Percentiles rank a stretch among this genome's conserved stretches.
These are phyloP conservation scores for Pyrenopolyporus hunteri DNA, from an alignment of 495 filamentous ascomycete genomes.

Conservation along the genomic window DNA sequence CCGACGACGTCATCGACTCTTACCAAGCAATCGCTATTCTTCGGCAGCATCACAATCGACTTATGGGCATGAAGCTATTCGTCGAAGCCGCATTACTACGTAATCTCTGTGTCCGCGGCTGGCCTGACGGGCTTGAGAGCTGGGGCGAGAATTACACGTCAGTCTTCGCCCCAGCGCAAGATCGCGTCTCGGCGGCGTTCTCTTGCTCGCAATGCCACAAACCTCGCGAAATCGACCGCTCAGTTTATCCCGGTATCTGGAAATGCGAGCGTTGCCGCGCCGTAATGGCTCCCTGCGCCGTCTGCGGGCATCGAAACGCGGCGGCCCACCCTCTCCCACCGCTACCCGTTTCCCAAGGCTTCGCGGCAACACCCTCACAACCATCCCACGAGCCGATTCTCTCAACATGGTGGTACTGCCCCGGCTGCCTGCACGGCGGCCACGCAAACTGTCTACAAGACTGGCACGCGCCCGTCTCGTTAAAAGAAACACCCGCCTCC, in stretches of 20 bases:
- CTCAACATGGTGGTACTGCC: slow-evolving; percentile 70
- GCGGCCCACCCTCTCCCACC: slow-evolving; percentile 28
- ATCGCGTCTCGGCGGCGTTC: slow-evolving; percentile 52
- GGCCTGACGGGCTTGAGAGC: slow-evolving; percentile 49
- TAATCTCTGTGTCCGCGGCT: slow-evolving; percentile 63
- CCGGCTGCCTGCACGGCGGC: slow-evolving; percentile 76
- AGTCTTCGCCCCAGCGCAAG: slow-evolving; percentile 63
- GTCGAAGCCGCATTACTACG: slow-evolving; percentile 72
- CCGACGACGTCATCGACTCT: slow-evolving; percentile 53
- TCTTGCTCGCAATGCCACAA: slow-evolving; percentile 60
- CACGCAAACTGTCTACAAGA: slow-evolving; percentile 70
- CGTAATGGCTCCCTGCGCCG: slow-evolving; percentile 51
- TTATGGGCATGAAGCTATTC: slow-evolving; percentile 68
- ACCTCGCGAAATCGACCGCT: slow-evolving; percentile 57
- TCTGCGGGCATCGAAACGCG: slow-evolving; percentile 50
- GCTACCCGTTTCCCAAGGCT: slow-evolving; percentile 35
- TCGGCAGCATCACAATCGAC: slow-evolving; percentile 67
- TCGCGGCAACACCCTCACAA: slow-evolving; percentile 41
- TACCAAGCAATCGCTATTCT: slow-evolving; percentile 61
- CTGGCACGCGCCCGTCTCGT: slow-evolving; percentile 61
- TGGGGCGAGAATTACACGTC: slow-evolving; percentile 60
- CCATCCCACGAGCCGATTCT: slow-evolving; percentile 39
- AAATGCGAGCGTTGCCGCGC: slow-evolving; percentile 54
- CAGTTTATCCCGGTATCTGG: slow-evolving; percentile 47
- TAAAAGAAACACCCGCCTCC: slow-evolving; percentile 14